A percentile compares a stretch with the other conserved stretches of the same genome.
Conservation (phyloP, 108 stramenopile species). For the Aurantiochytrium sp. region DNA sequence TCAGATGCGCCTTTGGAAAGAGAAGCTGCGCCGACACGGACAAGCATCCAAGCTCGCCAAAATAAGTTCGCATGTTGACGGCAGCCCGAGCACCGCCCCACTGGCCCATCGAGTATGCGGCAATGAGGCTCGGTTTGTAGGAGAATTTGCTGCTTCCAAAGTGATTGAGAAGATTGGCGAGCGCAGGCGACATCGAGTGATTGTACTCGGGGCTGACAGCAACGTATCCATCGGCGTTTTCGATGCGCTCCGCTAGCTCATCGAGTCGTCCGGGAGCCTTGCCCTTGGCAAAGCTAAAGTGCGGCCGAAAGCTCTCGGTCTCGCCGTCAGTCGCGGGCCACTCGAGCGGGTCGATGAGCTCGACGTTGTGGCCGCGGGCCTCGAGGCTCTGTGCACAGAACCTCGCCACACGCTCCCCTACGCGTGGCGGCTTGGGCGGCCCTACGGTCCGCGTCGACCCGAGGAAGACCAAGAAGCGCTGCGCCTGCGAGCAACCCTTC, state of each 20-base stretch:
- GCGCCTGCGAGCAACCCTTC: background rate
- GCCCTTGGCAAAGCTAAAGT: slow-evolving; percentile 51
- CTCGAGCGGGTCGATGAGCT: background rate
- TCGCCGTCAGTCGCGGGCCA: background rate
- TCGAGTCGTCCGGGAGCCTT: slow-evolving; percentile 39
- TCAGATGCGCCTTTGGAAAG: slow-evolving; percentile 54
- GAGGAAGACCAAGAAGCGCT: background rate
- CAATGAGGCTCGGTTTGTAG: slow-evolving; percentile 64
- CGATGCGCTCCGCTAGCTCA: slow-evolving; percentile 32
- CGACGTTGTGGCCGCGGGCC: background rate
- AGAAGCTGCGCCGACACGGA: slow-evolving; percentile 68
- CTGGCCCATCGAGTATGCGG: slow-evolving; percentile 65
- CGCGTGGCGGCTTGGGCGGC: background rate
- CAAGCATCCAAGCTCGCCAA: slow-evolving; percentile 63
- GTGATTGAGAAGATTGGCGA: slow-evolving; percentile 63
- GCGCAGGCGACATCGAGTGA: slow-evolving; percentile 63
- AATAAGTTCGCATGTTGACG: slow-evolving; percentile 48
- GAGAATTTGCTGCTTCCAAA: slow-evolving; percentile 62
- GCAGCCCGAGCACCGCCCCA: slow-evolving; percentile 72
- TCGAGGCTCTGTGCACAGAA: background rate
- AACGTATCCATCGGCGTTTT: slow-evolving; percentile 60
- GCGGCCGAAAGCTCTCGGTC: slow-evolving; percentile 29
- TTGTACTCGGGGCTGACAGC: slow-evolving; percentile 74
- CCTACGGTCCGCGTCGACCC: background rate
- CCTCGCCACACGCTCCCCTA: background rate